Conservation (phyloP, 2,329 filamentous ascomycete species). For the Teratosphaeria pseudoeucalypti region DNA sequence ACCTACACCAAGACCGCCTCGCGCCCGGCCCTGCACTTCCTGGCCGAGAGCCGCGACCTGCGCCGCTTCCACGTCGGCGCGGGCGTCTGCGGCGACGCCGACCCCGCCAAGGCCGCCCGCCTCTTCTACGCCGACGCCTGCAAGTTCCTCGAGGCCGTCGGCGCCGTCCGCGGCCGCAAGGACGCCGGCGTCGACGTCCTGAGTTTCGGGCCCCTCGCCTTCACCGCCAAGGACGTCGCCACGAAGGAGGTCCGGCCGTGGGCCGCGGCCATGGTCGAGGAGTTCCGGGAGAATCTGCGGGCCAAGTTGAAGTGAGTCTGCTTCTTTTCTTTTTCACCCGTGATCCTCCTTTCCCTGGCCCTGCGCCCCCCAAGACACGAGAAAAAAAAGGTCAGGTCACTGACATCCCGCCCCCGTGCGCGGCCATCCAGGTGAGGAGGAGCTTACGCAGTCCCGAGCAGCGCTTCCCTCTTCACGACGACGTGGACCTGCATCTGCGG, state of each 20-base stretch:
- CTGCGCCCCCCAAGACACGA: not conserved
- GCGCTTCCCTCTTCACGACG: not conserved
- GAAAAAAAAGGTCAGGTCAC: not conserved
- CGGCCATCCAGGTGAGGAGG: not conserved
- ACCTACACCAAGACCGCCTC: slow-evolving; percentile 22
- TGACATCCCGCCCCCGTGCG: not conserved
- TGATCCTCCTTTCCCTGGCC: not conserved
- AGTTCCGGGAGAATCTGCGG: slow-evolving; percentile 19
- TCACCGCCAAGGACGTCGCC: slow-evolving; percentile 21
- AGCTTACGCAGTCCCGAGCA: not conserved
- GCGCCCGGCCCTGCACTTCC: slow-evolving; percentile 22
- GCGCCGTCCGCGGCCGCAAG: slow-evolving; percentile 14
- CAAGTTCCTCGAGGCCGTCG: slow-evolving; percentile 20
- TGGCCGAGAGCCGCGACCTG: slow-evolving; percentile 23
- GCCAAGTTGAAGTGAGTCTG: slow-evolving; percentile 24
- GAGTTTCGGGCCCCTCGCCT: slow-evolving; percentile 17
- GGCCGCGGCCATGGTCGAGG: slow-evolving; percentile 11
- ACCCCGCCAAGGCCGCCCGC: slow-evolving; percentile 25
- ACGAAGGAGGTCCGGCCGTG: slow-evolving; percentile 13
- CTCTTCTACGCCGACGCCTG: slow-evolving; percentile 25
- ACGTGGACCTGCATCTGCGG: slow-evolving; percentile 21
- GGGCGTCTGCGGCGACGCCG: slow-evolving; percentile 19
- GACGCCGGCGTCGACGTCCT: slow-evolving; percentile 19
- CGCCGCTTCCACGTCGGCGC: slow-evolving; percentile 18
- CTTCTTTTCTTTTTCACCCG: slow-evolving; percentile 1